Base-by-base conservation (phyloP, 1,284 basidiomycete species). In the Melampsora abietis-canadensis region DNA sequence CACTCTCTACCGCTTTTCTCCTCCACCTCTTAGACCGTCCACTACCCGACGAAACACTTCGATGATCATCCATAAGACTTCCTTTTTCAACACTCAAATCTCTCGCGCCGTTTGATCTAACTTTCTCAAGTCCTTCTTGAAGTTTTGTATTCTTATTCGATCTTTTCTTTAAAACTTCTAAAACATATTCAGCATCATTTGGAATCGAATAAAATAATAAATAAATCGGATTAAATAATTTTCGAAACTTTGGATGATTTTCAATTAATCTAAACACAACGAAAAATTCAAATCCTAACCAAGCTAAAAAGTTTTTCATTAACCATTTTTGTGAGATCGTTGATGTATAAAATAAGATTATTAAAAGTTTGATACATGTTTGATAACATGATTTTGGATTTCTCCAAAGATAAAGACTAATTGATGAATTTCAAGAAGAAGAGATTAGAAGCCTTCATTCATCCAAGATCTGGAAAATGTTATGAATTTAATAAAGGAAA, bases 361-460 rank as follows among this genome's bases (percentile, higher is more conserved):
- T 44, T 30, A 31, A 34, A 19, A 75, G 27, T 57, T 60, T 61
- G 2, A 67, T 40, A 24, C 37, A 62, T 7, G 73, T 62, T 21
- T 40, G 47, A 47, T 57, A 40, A 57, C 73, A 75, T 37, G 65
- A 64, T 10, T 31, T 46, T 24, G 73, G 73, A 31, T 65, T 47
- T 63, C 73, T 67, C 73, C 73, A 75, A 19, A 75, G 66, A 51
- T 75, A 67, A 7, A 75, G 48, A 31, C 72, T 74, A 61, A 8
- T 10, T n/a, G n/a, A n/a, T n/a, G n/a, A 51, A 51, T 5, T 19
- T 19, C 3, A 24, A 51, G 48, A 51, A 51, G 21, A 19, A 51
- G 21, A 14, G 48, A 5, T 19, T 4, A 34, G 8, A 34, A 34
- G n/a, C n/a, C n/a, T n/a, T n/a, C n/a, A n/a, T n/a, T n/a, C n/a